A percentile compares a stretch with the other conserved stretches of the same genome.
Evolutionary conservation across 305 asterid species (phyloP).

Genomic region (Fraxinus greggii): DNA sequence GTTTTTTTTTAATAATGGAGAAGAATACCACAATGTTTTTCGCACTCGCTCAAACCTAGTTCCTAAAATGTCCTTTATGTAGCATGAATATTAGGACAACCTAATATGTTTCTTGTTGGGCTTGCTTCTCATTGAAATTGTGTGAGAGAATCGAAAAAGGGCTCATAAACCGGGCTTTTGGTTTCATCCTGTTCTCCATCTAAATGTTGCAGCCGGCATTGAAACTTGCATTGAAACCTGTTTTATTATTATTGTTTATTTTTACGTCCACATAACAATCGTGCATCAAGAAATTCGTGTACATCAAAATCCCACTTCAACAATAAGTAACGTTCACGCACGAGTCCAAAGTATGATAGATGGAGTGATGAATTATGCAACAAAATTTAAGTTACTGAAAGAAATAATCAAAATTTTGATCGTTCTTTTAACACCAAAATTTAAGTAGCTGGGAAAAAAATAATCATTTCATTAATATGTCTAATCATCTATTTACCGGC

Average conservation of each 20-base stretch:
- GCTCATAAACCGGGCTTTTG: too few relatives aligned
- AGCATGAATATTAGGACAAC: neutral
- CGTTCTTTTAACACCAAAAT: neutral
- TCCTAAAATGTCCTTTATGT: neutral
- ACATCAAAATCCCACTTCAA: too few relatives aligned
- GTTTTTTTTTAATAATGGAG: neutral
- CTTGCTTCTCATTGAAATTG: neutral
- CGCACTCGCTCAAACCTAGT: neutral
- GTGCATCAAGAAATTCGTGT: neutral
- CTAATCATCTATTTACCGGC: neutral
- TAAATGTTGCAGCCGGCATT: slow-evolving; percentile 1
- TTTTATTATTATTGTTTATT: too few relatives aligned
- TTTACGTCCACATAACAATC: neutral
- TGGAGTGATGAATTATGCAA: neutral
- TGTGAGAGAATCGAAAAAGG: slow-evolving; percentile 35
- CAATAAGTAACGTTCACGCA: neutral
- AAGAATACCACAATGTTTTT: neutral
- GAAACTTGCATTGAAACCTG: too few relatives aligned
- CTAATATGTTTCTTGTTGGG: neutral
- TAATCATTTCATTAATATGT: neutral
- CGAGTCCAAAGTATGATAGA: neutral
- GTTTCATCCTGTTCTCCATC: slow-evolving; percentile 5
- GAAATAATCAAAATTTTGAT: too few relatives aligned
- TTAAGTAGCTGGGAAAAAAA: neutral
- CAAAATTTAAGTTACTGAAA: neutral